A percentile compares a stretch with the other conserved stretches of the same genome.
Conservation (phyloP, 306 rosid species). For the Begonia masoniana region DNA sequence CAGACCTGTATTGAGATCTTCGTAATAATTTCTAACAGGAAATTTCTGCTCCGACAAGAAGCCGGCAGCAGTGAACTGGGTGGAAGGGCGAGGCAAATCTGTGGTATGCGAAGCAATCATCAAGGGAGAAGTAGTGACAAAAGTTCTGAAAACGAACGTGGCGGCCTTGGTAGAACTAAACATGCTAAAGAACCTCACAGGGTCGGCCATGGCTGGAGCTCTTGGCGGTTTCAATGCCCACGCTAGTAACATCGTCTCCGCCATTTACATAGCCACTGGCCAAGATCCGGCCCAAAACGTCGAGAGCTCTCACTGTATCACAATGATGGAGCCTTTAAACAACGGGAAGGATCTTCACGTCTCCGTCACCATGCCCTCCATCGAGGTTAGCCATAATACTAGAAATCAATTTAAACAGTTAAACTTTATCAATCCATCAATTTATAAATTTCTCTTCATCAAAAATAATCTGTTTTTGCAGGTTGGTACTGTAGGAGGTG, state of each 20-base stretch:
- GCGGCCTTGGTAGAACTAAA: slow-evolving; percentile 71
- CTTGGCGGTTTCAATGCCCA: slow-evolving; percentile 96
- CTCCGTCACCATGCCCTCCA: slow-evolving; percentile 88
- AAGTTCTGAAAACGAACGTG: slow-evolving; percentile 71
- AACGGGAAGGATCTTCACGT: slow-evolving; percentile 70
- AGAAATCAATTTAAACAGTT: neutral
- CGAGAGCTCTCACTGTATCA: slow-evolving; percentile 85
- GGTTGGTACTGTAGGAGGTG: slow-evolving; percentile 99
- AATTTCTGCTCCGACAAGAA: slow-evolving; percentile 92
- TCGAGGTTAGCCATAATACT: slow-evolving; percentile 36
- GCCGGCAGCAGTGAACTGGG: slow-evolving; percentile 86
- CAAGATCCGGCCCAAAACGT: slow-evolving; percentile 96
- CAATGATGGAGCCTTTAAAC: slow-evolving; percentile 85
- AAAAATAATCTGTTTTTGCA: slow-evolving; percentile 6
- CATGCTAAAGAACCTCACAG: slow-evolving; percentile 86
- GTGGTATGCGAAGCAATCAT: slow-evolving; percentile 80
- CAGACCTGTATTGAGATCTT: no score
- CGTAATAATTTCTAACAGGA: slow-evolving; percentile 13
- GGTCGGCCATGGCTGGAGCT: slow-evolving; percentile 91
- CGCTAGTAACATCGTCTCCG: slow-evolving; percentile 80
- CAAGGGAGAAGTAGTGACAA: slow-evolving; percentile 60
- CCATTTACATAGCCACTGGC: slow-evolving; percentile 79
- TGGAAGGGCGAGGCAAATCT: slow-evolving; percentile 84
- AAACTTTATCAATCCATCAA: no score
- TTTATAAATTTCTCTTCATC: no score